Percentiles rank a stretch among this genome's conserved stretches.
These are phyloP conservation scores for Pseudozyma hubeiensis DNA, from an alignment of 1,284 basidiomycete genomes.

Conservation along the genomic window DNA sequence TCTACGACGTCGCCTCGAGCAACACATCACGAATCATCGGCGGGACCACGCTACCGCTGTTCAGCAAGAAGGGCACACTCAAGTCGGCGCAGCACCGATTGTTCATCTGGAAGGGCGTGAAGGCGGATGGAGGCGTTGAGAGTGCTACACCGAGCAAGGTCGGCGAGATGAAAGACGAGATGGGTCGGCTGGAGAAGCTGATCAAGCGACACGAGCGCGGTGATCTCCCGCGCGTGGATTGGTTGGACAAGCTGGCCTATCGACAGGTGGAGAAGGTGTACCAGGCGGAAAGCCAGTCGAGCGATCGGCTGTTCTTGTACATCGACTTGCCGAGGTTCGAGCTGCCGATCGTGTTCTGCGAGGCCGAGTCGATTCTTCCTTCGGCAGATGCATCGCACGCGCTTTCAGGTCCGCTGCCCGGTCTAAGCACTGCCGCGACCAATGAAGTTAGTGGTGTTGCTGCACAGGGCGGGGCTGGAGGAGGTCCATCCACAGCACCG, in stretches of 20 bases:
- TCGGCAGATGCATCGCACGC: conserved; percentile 16
- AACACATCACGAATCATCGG: conserved; percentile 79
- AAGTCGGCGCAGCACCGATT: conserved; percentile 81
- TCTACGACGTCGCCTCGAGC: conserved; percentile 84
- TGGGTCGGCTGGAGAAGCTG: conserved; percentile 93
- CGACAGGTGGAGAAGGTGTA: conserved; percentile 84
- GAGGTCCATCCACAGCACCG: conserved; percentile 4
- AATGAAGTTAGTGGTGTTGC: conserved; percentile 2
- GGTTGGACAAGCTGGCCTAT: conserved; percentile 93
- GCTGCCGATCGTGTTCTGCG: conserved; percentile 95
- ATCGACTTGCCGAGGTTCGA: conserved; percentile 97
- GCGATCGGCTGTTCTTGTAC: conserved; percentile 77
- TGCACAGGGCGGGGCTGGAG: conserved; percentile 11
- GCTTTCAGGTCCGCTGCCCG: conserved; percentile 20
- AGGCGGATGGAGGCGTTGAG: conserved; percentile 86
- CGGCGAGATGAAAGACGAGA: conserved; percentile 77
- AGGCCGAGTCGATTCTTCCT: conserved; percentile 52
- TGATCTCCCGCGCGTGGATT: conserved; percentile 91
- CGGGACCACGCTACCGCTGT: conserved; percentile 87
- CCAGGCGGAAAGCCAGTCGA: conserved; percentile 42
- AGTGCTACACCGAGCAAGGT: conserved; percentile 77
- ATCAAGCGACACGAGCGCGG: conserved; percentile 96
- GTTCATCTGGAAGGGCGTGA: conserved; percentile 81
- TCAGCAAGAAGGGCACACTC: conserved; percentile 90
- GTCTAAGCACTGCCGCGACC: background rate